Conservation (phyloP, 78 protist genomes). For the Dictyostelium firmibasis region DNA sequence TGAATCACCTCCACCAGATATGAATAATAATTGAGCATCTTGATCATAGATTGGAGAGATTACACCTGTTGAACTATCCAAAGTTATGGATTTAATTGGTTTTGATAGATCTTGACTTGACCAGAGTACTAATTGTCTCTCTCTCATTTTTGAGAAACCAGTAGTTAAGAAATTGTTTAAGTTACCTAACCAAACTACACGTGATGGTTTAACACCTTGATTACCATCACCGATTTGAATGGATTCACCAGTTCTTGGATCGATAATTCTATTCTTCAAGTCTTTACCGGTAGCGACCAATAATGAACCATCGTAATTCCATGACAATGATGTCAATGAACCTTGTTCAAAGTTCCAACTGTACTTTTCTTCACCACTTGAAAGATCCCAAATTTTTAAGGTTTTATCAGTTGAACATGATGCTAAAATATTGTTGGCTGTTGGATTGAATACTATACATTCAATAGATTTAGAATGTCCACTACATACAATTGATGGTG, state of each 20-base stretch:
- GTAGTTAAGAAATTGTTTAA: constrained; percentile 80
- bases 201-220: constrained; percentile 93
- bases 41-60: constrained; percentile 92
- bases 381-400: constrained; percentile 55
- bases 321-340: constrained; percentile 58
- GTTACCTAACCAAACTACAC: constrained; percentile 89
- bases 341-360: constrained; percentile 9
- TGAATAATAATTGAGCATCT: constrained; percentile 91
- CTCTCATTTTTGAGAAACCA: constrained; percentile 91
- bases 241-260: constrained; percentile 84
- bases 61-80: constrained; percentile 91
- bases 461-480: constrained; percentile 68
- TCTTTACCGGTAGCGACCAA: constrained; percentile 92
- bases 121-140: constrained; percentile 90
- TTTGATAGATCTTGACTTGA: constrained; percentile 60
- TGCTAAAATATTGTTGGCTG: constrained; percentile 71
- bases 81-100: constrained; percentile 40
- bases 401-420: constrained; percentile 80
- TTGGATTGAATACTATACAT: constrained; percentile 56
- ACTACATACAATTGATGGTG: background rate
- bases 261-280: constrained; percentile 90
- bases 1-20: constrained; percentile 94
- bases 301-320: constrained; percentile 93
- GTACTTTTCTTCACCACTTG: constrained; percentile 24
- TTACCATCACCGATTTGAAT: constrained; percentile 85